Evolutionary conservation across 108 stramenopile species (phyloP), one percentile per base, ranked within the genome.

Genomic region (Nitzschia sp.): DNA sequence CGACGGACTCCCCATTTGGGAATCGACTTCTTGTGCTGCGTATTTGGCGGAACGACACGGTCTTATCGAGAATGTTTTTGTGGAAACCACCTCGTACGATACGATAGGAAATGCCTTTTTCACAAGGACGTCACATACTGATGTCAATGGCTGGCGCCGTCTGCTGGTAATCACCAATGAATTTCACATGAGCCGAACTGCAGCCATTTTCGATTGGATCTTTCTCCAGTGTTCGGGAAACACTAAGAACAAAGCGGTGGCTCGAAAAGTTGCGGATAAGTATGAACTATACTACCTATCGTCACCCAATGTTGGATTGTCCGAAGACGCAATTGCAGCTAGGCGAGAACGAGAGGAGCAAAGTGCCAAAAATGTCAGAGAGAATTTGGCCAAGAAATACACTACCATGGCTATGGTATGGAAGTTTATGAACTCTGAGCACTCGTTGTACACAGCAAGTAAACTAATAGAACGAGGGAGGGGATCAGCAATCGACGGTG

Each of bases 151-250:
- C 9, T 83, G 89, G 85, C 71, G 66, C 27, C 58, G 50, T 13
- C 19, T 88, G 23, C 58, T 92, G 35, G 66, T 92, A 21, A 66
- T 92, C 1, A 92, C 90, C 31, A 94, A 83, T 66, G 83, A 94
- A 66, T 94, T 94, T 68, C 93, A 94, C 53, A 91, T 94, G 70
- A 61, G 69, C 0, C 85, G 93, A 31, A 79, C 86, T 27, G 78
- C 76, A 56, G 85, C 79, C 6, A 94, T 94, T 53, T 94, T 94
- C 56, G 87, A 91, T 68, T 94, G 93, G 93, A 83, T 94, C 54
- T 91, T 86, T 70, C 32, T 48, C 58, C 69, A 60, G 54, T 80
- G 22, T 46, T 44, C 48, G 25, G 16, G 58, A 61, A 61, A 57
- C 36, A 32, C 5, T 29, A 16, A 28, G 53, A 54, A 45, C 47